phyloP scores from a whole-genome alignment of 225 moss, liverwort and hornwort genomes.

The Pseudoscleropodium purum region DNA sequence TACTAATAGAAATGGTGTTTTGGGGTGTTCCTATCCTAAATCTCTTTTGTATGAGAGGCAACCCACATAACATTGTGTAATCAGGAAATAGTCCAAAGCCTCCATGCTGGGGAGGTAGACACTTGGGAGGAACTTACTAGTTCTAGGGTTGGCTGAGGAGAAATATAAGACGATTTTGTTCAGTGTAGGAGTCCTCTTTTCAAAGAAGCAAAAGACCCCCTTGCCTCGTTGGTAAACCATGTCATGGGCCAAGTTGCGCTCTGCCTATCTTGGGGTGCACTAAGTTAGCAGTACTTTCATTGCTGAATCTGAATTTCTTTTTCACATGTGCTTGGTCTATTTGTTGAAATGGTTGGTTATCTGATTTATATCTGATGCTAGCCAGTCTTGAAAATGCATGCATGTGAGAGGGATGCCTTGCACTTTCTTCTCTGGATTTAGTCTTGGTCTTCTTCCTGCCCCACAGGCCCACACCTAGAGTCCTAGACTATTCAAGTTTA shows the following conservation, averaged over 20 bases:
- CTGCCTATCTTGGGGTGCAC: background rate
- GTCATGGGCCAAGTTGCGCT: too few relatives aligned
- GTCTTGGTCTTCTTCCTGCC: background rate
- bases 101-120: accelerated
- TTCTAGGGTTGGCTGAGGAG: too few relatives aligned
- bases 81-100: background rate
- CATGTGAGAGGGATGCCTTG: background rate
- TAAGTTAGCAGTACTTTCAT: too few relatives aligned
- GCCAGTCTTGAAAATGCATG: background rate
- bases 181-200: background rate
- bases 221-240: background rate
- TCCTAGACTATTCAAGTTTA: background rate
- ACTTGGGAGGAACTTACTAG: accelerated
- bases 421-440: background rate
- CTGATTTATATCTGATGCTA: too few relatives aligned
- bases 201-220: background rate
- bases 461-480: background rate
- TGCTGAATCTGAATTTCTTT: background rate
- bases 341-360: background rate
- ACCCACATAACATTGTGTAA: too few relatives aligned
- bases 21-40: too few relatives aligned
- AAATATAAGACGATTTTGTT: background rate
- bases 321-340: background rate
- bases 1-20: background rate
- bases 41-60: background rate